Evolutionary conservation across 176 grass and related monocot genomes (phyloP), one percentile per base, ranked within the genome.

Genomic region (Tillandsia fasciculata): DNA sequence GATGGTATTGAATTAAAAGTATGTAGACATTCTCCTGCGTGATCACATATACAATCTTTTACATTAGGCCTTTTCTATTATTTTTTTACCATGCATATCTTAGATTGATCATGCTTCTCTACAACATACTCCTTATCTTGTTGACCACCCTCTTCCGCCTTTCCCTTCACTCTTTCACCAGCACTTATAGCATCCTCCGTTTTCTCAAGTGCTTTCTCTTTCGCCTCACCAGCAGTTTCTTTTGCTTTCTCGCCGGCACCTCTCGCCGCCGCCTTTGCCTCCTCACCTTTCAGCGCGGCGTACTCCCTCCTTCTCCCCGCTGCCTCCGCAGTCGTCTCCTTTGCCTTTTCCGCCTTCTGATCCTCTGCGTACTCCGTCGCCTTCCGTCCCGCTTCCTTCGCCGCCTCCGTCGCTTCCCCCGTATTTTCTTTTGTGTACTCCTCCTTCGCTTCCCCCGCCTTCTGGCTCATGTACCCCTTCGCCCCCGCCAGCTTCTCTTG

Each of bases 151-250:
- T 73, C 88, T 56, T 51, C 65, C 8, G 73, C 14, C 24, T 24
- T 72, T 68, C 80, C 54, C 54, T 63, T 78, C 26, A 52, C 18
- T 12, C 70, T 67, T 53, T 58, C 26, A 5, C 65, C 24, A 22
- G 61, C 70, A 66, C 76, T 69, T 11, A 50, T 70, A 5, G 79
- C 73, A 17, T 71, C 72, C 73, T 96, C 72, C 18, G 72, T 8
- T 11, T 49, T 68, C 3, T 77, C 13, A 29, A 50, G 48, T 1
- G 74, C 72, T 23, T 50, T 53, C 10, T 74, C 83, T 14, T 75
- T 72, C 2, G 67, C 59, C 28, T 69, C 68, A 10, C 28, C 74
- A 11, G 58, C 67, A 18, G 65, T 49, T 23, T 70, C 81, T 64
- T 66, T 76, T 24, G 71, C 49, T 61, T 58, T 79, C 26, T 10